Evolutionary conservation across 805 yeast genomes (phyloP).

Genomic region (Hyphopichia homilentoma): DNA sequence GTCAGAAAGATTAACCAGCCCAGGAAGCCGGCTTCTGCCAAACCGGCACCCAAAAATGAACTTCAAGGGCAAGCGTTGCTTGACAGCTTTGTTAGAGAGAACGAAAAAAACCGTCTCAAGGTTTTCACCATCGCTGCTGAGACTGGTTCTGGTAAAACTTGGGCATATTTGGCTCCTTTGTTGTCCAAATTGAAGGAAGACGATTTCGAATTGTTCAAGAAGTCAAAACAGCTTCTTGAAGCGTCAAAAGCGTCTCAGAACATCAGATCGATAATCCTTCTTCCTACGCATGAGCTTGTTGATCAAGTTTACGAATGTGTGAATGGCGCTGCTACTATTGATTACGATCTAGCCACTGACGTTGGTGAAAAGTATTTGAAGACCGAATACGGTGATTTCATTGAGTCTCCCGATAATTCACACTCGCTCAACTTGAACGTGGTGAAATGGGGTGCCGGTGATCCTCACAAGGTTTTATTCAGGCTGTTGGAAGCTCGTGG

Average conservation of each 20-base stretch:
- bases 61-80: constrained; percentile 20
- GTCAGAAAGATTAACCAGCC: constrained; percentile 52
- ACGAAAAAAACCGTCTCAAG: constrained; percentile 38
- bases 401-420: constrained; percentile 18
- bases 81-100: constrained; percentile 22
- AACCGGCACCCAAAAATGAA: constrained; percentile 1
- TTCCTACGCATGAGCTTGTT: constrained; percentile 89
- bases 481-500: constrained; percentile 35
- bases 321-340: constrained; percentile 21
- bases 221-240: constrained; percentile 14
- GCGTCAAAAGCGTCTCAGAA: constrained; percentile 24
- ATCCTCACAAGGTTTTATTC: constrained; percentile 50
- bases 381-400: constrained; percentile 17
- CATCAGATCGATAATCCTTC: constrained; percentile 68
- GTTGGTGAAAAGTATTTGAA: constrained; percentile 12
- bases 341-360: constrained; percentile 15
- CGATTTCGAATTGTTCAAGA: constrained; percentile 30
- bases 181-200: constrained; percentile 64
- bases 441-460: constrained; percentile 61
- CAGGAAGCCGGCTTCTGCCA: constrained; percentile 12
- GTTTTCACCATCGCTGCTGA: constrained; percentile 88
- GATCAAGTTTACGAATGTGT: constrained; percentile 64
- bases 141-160: constrained; percentile 95
- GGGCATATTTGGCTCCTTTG: constrained; percentile 82
- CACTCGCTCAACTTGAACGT: constrained; percentile 40